phyloP scores from a whole-genome alignment of 768 basidiomycete species.

The Boletales sp. region DNA sequence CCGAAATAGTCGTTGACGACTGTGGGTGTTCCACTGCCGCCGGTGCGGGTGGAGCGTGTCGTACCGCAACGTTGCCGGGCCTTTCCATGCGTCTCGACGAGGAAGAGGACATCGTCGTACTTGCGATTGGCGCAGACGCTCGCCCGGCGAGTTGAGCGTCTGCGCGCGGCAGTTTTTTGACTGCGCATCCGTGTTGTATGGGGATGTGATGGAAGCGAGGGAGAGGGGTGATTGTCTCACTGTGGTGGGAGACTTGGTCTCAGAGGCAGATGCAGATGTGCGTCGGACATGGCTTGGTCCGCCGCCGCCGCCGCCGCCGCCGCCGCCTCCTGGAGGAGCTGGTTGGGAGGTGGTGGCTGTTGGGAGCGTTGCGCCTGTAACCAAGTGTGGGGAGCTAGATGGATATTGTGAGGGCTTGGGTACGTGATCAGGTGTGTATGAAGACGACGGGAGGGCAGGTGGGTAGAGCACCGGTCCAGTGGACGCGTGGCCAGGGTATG shows the following conservation, averaged over 20 bases:
- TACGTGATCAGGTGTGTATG: conserved; percentile 24
- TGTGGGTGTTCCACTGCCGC: conserved; percentile 27
- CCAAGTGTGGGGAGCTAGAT: conserved; percentile 25
- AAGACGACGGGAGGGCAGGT: conserved; percentile 15
- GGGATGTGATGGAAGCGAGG: conserved; percentile 40
- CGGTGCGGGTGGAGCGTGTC: conserved; percentile 21
- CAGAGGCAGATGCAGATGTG: conserved; percentile 19
- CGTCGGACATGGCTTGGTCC: conserved; percentile 25
- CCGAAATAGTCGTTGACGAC: conserved; percentile 18
- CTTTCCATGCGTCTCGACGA: conserved; percentile 29
- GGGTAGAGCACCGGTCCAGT: conserved; percentile 26
- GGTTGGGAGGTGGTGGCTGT: conserved; percentile 16
- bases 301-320: conserved; percentile 7
- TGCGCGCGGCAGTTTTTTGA: conserved; percentile 81
- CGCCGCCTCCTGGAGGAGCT: conserved; percentile 5
- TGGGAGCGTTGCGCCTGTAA: conserved; percentile 19
- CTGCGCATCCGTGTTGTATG: conserved; percentile 37
- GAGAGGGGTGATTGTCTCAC: conserved; percentile 38
- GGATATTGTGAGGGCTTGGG: conserved; percentile 26
- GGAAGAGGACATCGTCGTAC: conserved; percentile 1
- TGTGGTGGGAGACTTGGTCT: conserved; percentile 29
- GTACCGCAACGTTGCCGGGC: conserved; percentile 39
- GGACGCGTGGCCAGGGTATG: conserved; percentile 28
- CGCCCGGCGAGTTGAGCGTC: conserved; percentile 69
- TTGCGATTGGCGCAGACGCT: conserved; percentile 60